Conservation (phyloP, 768 basidiomycete genomes). For the Filobasidium wieringae region DNA sequence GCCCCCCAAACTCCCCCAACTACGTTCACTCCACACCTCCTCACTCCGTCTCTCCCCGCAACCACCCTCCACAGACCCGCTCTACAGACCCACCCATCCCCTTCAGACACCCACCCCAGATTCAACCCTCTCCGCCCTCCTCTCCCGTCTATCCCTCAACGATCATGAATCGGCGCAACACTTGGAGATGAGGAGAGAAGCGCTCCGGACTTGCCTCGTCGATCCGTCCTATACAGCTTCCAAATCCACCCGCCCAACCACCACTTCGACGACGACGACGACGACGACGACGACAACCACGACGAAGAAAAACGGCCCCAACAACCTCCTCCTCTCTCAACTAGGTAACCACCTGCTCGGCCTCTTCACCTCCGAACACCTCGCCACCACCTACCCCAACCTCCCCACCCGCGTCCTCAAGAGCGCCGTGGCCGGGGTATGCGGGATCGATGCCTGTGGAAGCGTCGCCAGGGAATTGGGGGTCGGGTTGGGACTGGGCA, state of each 20-base stretch:
- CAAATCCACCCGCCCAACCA: background rate
- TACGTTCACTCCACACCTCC: no score
- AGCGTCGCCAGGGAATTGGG: constrained; percentile 62
- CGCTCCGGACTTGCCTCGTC: constrained; percentile 27
- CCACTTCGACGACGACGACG: background rate
- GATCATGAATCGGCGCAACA: background rate
- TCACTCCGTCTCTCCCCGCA: no score
- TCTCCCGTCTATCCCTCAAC: constrained; percentile 28
- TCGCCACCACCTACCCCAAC: constrained; percentile 70
- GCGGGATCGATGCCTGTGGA: constrained; percentile 71
- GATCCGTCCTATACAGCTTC: constrained; percentile 25
- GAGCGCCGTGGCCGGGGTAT: constrained; percentile 81
- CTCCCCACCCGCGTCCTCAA: constrained; percentile 84
- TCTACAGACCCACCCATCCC: constrained; percentile 12
- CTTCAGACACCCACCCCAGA: constrained; percentile 16
- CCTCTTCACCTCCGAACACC: constrained; percentile 73
- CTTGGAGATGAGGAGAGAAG: constrained; percentile 18
- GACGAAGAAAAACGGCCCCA: constrained; percentile 26
- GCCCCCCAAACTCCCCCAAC: no score
- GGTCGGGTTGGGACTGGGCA: constrained; percentile 21
- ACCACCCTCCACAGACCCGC: no score
- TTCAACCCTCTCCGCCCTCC: constrained; percentile 30
- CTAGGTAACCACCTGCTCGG: constrained; percentile 84
- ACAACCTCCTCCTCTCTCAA: constrained; percentile 62
- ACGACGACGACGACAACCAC: background rate